phyloP scores from a whole-genome alignment of 83 land plant species.

The Isoetes engelmannii region DNA sequence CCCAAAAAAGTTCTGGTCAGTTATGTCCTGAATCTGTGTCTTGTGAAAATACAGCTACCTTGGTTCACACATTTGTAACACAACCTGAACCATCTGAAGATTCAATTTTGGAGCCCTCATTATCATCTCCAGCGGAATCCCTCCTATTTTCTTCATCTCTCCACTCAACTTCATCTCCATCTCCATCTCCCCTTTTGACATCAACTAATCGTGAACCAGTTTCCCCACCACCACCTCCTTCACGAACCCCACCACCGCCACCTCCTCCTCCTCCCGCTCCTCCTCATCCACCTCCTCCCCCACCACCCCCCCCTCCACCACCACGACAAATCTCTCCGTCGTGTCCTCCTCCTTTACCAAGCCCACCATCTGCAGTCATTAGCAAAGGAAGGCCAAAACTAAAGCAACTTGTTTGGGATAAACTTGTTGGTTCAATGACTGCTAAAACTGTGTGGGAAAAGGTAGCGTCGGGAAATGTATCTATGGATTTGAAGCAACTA shows the following conservation, averaged over 20 bases:
- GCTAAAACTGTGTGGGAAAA: constrained; percentile 33
- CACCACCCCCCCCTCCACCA: constrained; percentile 8
- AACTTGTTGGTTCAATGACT: constrained; percentile 18
- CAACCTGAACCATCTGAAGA: background rate
- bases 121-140: background rate
- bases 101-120: background rate
- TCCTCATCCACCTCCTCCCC: constrained; percentile 14
- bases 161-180: constrained; percentile 4
- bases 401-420: constrained; percentile 39
- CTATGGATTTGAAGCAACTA: constrained; percentile 30
- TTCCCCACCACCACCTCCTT: constrained; percentile 21
- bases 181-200: background rate
- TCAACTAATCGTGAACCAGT: background rate
- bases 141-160: background rate
- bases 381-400: constrained; percentile 22
- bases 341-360: background rate
- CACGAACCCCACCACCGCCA: constrained; percentile 12
- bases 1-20: too few species aligned
- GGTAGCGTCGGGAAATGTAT: constrained; percentile 14
- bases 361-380: constrained; percentile 3
- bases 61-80: too few species aligned
- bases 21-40: too few species aligned
- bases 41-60: too few species aligned
- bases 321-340: too few species aligned
- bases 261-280: constrained; percentile 12